A percentile compares a stretch with the other conserved stretches of the same genome.
These are phyloP conservation scores for Chimonanthus salicifolius DNA, from an alignment of 164 flowering plant genomes.

Conservation along the genomic window DNA sequence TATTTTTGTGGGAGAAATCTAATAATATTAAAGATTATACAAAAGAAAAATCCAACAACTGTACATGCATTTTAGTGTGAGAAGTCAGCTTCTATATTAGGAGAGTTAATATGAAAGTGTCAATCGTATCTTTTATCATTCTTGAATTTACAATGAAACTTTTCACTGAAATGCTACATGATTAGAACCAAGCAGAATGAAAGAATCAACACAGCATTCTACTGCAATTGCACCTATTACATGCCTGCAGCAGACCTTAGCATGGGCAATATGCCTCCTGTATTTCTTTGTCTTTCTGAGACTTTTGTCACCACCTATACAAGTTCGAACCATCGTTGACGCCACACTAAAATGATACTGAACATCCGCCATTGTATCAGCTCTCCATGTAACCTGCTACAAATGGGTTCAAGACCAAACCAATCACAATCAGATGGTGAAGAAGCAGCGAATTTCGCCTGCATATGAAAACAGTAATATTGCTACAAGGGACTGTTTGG, in stretches of 20 bases:
- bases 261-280: neutral
- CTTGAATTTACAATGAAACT: neutral
- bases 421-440: no score
- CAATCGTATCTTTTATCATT: neutral
- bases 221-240: neutral
- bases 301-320: no score
- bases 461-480: no score
- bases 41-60: neutral
- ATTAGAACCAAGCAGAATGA: neutral
- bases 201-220: constrained; percentile 1
- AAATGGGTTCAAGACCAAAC: no score
- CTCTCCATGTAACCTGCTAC: no score
- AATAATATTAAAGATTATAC: neutral
- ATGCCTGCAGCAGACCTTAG: neutral
- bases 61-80: neutral
- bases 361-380: no score
- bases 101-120: neutral
- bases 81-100: neutral
- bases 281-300: neutral
- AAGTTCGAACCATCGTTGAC: no score
- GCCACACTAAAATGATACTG: no score
- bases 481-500: no score
- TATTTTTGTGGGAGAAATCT: neutral
- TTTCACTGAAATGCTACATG: neutral
- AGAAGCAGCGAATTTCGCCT: no score